Percentiles rank a stretch among this genome's conserved stretches.
These are phyloP conservation scores for Solanum tacnaense DNA, from an alignment of 257 asterid species.

Conservation along the genomic window DNA sequence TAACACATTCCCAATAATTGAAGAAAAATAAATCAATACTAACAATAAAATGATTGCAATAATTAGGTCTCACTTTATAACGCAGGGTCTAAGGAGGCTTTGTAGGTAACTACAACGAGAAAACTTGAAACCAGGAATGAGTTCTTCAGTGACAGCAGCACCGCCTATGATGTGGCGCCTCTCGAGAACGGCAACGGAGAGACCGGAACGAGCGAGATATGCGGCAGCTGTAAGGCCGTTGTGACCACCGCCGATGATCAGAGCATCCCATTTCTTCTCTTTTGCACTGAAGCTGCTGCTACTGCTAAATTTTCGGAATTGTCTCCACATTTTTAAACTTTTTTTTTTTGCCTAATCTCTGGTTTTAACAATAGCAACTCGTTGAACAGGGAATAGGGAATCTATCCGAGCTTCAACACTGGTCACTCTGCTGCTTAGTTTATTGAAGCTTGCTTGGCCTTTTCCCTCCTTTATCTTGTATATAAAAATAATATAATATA, in stretches of 20 bases:
- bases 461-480: neutral
- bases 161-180: constrained; percentile 96
- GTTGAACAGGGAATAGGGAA: neutral
- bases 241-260: constrained; percentile 91
- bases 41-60: neutral
- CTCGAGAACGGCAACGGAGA: constrained; percentile 93
- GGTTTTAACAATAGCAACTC: neutral
- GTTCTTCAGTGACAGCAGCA: constrained; percentile 94
- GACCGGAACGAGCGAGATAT: constrained; percentile 89
- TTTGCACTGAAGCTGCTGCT: constrained; percentile 12
- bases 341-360: neutral
- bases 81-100: constrained; percentile 86
- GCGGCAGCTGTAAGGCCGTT: constrained; percentile 97
- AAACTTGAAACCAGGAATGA: constrained; percentile 86
- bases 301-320: constrained; percentile 26
- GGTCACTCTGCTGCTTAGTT: neutral
- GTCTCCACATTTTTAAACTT: constrained; percentile 34
- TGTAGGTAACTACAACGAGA: constrained; percentile 97
- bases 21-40: neutral
- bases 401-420: neutral
- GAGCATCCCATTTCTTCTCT: constrained; percentile 72
- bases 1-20: neutral
- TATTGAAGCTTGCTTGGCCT: neutral
- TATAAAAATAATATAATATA: neutral
- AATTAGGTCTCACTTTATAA: constrained; percentile 34